Percentiles rank a stretch among this genome's conserved stretches.
These are phyloP conservation scores for Aspergillus biplanus DNA, from an alignment of 495 filamentous ascomycete genomes.

Conservation along the genomic window DNA sequence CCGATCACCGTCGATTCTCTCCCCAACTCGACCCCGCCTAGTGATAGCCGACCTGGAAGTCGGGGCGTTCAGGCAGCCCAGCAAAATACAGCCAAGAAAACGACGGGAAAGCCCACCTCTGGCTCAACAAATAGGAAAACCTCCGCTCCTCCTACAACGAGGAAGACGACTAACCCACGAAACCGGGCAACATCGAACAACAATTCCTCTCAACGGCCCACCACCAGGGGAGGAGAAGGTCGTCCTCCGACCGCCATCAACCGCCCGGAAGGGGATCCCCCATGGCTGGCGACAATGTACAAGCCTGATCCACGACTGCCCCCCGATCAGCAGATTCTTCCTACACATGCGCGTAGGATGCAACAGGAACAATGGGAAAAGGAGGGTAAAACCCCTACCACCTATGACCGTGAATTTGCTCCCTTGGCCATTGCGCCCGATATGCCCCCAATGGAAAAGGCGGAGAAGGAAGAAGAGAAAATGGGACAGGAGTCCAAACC, in stretches of 20 bases:
- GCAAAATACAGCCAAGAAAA: slow-evolving; percentile 26
- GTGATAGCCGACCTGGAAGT: slow-evolving; percentile 47
- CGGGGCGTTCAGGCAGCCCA: slow-evolving; percentile 34
- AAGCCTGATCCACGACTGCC: slow-evolving; percentile 94
- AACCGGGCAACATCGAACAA: slow-evolving; percentile 45
- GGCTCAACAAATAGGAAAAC: slow-evolving; percentile 48
- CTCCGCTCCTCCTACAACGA: slow-evolving; percentile 42
- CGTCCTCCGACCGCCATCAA: slow-evolving; percentile 64
- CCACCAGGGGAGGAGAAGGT: slow-evolving; percentile 63
- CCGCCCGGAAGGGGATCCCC: slow-evolving; percentile 90
- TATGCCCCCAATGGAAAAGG: slow-evolving; percentile 28
- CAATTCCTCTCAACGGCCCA: slow-evolving; percentile 54
- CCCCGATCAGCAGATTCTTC: slow-evolving; percentile 92
- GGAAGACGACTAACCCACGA: slow-evolving; percentile 37
- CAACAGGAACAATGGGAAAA: slow-evolving; percentile 95
- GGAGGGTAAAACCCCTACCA: slow-evolving; percentile 79
- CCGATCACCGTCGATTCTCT: slow-evolving; percentile 61
- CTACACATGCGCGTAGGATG: slow-evolving; percentile 88
- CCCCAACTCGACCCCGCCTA: slow-evolving; percentile 54
- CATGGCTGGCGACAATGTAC: slow-evolving; percentile 93
- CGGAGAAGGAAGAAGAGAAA: slow-evolving; percentile 37
- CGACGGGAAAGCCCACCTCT: slow-evolving; percentile 35
- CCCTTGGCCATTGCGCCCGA: slow-evolving; percentile 67
- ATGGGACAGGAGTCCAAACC: slow-evolving; percentile 25
- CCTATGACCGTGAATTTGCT: slow-evolving; percentile 82